Percentiles rank a stretch among this genome's conserved stretches.
Conservation (phyloP, 2,329 filamentous ascomycete genomes). For the Epicoccum sorghinum region DNA sequence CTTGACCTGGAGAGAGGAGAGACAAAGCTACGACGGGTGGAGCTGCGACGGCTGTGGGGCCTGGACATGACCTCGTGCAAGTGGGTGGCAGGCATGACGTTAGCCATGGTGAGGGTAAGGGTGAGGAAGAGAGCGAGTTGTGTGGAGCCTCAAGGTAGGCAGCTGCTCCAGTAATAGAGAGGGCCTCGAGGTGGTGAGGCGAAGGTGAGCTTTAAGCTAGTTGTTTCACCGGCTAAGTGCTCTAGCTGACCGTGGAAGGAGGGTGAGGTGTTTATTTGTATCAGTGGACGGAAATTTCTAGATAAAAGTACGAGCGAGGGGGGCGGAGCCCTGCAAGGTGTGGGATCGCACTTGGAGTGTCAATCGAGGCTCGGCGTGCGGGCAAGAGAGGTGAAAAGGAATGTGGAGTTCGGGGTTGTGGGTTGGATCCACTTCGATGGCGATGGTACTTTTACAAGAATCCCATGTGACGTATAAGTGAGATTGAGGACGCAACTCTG, state of each 20-base stretch:
- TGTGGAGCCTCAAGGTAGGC: not conserved
- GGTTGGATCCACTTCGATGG: slow-evolving; percentile 18
- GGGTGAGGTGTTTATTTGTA: slow-evolving; percentile 29
- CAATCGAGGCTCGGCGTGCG: slow-evolving; percentile 32
- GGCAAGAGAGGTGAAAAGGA: slow-evolving; percentile 16
- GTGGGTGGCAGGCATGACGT: slow-evolving; percentile 30
- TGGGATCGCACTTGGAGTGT: slow-evolving; percentile 31
- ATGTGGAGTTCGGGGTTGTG: slow-evolving; percentile 31
- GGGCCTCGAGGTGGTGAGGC: slow-evolving; percentile 3
- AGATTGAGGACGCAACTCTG: not conserved
- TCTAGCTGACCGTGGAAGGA: slow-evolving; percentile 13
- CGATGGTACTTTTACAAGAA: slow-evolving; percentile 18
- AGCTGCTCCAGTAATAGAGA: not conserved
- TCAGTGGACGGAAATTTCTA: slow-evolving; percentile 21
- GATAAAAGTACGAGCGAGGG: slow-evolving; percentile 13
- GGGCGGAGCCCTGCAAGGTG: slow-evolving; percentile 17
- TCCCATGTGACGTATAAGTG: slow-evolving; percentile 31
- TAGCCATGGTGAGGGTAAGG: slow-evolving; percentile 12
- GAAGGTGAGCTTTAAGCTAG: slow-evolving; percentile 12
- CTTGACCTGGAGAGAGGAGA: slow-evolving; percentile 26
- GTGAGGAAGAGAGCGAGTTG: not conserved
- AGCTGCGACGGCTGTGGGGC: slow-evolving; percentile 32
- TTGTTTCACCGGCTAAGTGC: not conserved
- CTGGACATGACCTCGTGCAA: slow-evolving; percentile 28
- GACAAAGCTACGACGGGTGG: slow-evolving; percentile 35